Evolutionary conservation across 129 eudicot genomes (phyloP).

Genomic region (Flaveria bidentis): DNA sequence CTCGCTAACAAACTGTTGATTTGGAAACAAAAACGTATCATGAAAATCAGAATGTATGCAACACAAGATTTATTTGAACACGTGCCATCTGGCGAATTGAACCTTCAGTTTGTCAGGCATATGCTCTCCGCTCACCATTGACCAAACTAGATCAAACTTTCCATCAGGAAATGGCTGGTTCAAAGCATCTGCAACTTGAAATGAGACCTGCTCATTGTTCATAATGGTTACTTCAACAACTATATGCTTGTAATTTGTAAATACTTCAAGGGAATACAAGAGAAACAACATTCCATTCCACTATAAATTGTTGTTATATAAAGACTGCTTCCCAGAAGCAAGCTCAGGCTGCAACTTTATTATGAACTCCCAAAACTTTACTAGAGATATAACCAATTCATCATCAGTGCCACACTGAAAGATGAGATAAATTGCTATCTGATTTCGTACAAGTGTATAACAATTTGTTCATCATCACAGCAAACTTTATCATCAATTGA

Average conservation of each 20-base stretch:
- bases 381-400: not conserved
- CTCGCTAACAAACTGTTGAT: slow-evolving; percentile 76
- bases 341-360: not conserved
- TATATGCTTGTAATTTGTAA: not conserved
- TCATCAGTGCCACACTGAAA: not conserved
- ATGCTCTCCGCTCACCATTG: slow-evolving; percentile 99
- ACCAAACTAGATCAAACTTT: slow-evolving; percentile 89
- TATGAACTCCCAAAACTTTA: not conserved
- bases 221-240: slow-evolving; percentile 16
- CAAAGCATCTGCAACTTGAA: slow-evolving; percentile 92
- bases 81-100: not conserved
- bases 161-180: slow-evolving; percentile 94
- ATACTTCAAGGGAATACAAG: not conserved
- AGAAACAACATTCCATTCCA: not conserved
- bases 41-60: slow-evolving; percentile 3
- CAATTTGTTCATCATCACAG: not conserved
- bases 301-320: not conserved
- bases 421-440: not conserved
- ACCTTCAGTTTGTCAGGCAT: slow-evolving; percentile 96
- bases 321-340: not conserved
- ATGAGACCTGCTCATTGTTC: slow-evolving; percentile 56
- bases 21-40: slow-evolving; percentile 20
- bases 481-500: not conserved
- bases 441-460: not conserved
- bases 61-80: not conserved